Conservation (phyloP, 139 green algal species). For the Volvox reticuliferus region DNA sequence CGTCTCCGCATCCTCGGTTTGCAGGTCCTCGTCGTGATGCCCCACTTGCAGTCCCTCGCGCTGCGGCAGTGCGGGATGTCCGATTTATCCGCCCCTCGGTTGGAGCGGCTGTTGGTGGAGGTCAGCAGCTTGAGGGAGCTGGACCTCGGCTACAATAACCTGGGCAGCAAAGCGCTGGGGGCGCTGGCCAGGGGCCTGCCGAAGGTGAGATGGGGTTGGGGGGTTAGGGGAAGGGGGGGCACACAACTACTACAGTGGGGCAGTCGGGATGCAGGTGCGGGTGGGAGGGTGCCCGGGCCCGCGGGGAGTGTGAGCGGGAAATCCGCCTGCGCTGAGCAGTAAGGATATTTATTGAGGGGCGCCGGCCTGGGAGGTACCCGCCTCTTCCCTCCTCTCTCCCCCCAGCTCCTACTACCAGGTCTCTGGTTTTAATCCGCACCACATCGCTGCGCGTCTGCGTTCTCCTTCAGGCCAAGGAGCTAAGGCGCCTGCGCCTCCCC, state of each 20-base stretch:
- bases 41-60: conserved; percentile 1
- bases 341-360: too few relatives aligned
- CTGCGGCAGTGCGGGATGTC: conserved; percentile 48
- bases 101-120: background rate
- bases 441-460: background rate
- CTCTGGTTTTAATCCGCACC: background rate
- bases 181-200: conserved; percentile 25
- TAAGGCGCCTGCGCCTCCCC: conserved; percentile 5
- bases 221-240: background rate
- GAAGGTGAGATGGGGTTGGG: background rate
- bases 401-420: background rate
- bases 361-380: too few relatives aligned
- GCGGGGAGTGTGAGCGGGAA: too few relatives aligned
- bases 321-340: too few relatives aligned
- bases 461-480: background rate
- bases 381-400: background rate
- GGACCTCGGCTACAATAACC: conserved; percentile 50
- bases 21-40: conserved; percentile 41
- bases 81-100: conserved; percentile 52
- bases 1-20: too few relatives aligned
- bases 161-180: conserved; percentile 35
- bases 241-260: background rate
- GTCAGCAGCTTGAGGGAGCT: background rate
- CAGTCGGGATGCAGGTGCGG: too few relatives aligned
- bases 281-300: too few relatives aligned